These are phyloP conservation scores for Alternaria solani DNA, from an alignment of 2,329 filamentous ascomycete genomes.

Conservation along the genomic window DNA sequence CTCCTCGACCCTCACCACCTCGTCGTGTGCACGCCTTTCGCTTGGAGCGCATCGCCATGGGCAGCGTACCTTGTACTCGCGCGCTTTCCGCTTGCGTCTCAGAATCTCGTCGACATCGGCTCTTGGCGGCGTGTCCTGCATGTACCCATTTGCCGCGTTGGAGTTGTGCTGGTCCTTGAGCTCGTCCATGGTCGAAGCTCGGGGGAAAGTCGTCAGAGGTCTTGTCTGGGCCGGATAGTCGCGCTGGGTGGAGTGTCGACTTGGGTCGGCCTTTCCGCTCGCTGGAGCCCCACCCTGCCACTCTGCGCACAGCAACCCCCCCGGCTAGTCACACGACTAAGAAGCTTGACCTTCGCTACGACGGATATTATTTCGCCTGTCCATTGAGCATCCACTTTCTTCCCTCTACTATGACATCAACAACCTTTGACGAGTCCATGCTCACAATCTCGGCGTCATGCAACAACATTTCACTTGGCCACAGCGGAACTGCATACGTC, in stretches of 20 bases:
- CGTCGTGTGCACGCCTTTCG: neutral
- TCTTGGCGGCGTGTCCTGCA: conserved; percentile 52
- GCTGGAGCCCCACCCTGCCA: conserved; percentile 23
- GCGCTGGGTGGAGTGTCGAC: conserved; percentile 22
- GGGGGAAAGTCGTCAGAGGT: conserved; percentile 24
- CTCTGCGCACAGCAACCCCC: conserved; percentile 11
- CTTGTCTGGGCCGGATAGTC: conserved; percentile 26
- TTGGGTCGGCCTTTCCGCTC: conserved; percentile 22
- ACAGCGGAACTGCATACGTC: neutral
- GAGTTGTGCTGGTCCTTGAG: conserved; percentile 35
- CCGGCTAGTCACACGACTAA: conserved; percentile 24
- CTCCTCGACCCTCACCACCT: neutral
- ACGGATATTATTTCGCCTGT: neutral
- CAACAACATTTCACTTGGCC: neutral
- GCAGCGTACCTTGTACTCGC: conserved; percentile 58
- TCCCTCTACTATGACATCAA: conserved; percentile 10
- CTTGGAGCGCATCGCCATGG: conserved; percentile 5
- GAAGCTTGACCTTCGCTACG: conserved; percentile 13
- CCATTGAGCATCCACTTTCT: neutral
- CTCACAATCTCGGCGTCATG: neutral
- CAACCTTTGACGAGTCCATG: neutral
- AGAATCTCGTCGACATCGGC: conserved; percentile 60
- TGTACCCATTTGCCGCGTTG: conserved; percentile 30
- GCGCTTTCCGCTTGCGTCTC: conserved; percentile 59
- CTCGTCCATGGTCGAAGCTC: conserved; percentile 42